These are phyloP conservation scores for Jaminaea rosea DNA, from an alignment of 1,284 basidiomycete genomes.

Conservation along the genomic window DNA sequence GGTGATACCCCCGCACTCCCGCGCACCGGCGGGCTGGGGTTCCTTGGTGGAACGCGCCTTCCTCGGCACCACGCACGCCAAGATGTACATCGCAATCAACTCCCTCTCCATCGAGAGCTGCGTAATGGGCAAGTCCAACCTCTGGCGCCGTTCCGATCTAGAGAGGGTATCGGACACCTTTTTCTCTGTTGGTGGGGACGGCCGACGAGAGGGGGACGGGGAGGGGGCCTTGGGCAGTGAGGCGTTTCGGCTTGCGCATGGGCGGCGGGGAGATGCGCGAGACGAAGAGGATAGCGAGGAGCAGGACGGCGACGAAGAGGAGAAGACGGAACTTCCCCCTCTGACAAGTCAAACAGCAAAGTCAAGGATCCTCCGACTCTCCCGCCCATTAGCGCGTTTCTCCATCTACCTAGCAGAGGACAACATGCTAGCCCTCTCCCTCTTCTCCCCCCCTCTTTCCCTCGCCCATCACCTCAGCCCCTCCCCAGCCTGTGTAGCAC, in stretches of 20 bases:
- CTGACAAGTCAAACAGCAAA: neutral
- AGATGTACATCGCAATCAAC: slow-evolving; percentile 98
- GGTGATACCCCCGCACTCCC: slow-evolving; percentile 51
- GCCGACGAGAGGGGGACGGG: slow-evolving; percentile 18
- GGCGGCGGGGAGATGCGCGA: neutral
- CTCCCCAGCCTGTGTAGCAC: slow-evolving; percentile 30
- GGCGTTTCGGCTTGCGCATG: slow-evolving; percentile 20
- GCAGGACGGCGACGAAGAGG: slow-evolving; percentile 9
- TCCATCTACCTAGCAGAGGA: slow-evolving; percentile 46
- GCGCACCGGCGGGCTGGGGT: slow-evolving; percentile 54
- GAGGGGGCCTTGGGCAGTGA: slow-evolving; percentile 31
- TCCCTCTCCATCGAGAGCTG: slow-evolving; percentile 77
- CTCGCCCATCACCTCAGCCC: slow-evolving; percentile 26
- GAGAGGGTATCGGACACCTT: slow-evolving; percentile 51
- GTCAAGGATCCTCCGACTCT: neutral
- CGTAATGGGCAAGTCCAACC: slow-evolving; percentile 91
- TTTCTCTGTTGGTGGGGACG: slow-evolving; percentile 28
- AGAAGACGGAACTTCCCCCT: neutral
- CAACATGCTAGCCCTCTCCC: slow-evolving; percentile 44
- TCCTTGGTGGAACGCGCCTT: slow-evolving; percentile 86
- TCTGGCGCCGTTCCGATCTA: slow-evolving; percentile 82
- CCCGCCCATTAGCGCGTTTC: slow-evolving; percentile 32
- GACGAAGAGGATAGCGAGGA: slow-evolving; percentile 14
- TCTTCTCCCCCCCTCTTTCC: slow-evolving; percentile 31
- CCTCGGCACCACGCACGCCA: slow-evolving; percentile 92